Evolutionary conservation across 306 rosid genomes (phyloP).

Genomic region (Medicago arabica): DNA sequence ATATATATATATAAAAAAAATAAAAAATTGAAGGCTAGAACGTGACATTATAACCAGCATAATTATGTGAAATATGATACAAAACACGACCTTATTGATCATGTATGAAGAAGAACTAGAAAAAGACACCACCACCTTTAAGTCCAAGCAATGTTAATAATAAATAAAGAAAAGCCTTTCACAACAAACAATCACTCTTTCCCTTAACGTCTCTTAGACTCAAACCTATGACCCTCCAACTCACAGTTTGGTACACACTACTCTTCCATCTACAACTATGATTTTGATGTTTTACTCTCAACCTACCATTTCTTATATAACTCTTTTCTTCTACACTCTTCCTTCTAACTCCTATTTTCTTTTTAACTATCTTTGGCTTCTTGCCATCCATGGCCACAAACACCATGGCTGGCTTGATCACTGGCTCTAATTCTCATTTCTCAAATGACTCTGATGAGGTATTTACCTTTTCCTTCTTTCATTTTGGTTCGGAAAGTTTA

Average conservation of each 20-base stretch:
- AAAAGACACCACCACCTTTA: constrained; percentile 54
- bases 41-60: constrained; percentile 43
- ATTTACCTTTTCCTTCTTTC: not conserved
- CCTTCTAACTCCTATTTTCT: constrained; percentile 21
- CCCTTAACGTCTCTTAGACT: constrained; percentile 75
- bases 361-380: constrained; percentile 26
- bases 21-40: constrained; percentile 30
- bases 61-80: constrained; percentile 9
- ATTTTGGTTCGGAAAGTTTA: not conserved
- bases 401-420: constrained; percentile 84
- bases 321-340: constrained; percentile 41
- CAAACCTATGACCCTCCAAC: constrained; percentile 91
- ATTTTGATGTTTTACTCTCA: constrained; percentile 46
- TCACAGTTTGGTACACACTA: constrained; percentile 77
- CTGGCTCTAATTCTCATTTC: constrained; percentile 60
- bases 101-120: constrained; percentile 30
- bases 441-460: constrained; percentile 64
- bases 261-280: constrained; percentile 41
- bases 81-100: constrained; percentile 9
- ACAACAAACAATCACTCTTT: constrained; percentile 39
- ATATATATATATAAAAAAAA: too few species aligned
- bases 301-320: constrained; percentile 59
- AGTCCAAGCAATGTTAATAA: constrained; percentile 51
- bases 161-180: constrained; percentile 48
- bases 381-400: constrained; percentile 68